Evolutionary conservation across 2,329 filamentous ascomycete genomes (phyloP), one percentile per base, ranked within the genome.

Genomic region (Lachnellula cervina): DNA sequence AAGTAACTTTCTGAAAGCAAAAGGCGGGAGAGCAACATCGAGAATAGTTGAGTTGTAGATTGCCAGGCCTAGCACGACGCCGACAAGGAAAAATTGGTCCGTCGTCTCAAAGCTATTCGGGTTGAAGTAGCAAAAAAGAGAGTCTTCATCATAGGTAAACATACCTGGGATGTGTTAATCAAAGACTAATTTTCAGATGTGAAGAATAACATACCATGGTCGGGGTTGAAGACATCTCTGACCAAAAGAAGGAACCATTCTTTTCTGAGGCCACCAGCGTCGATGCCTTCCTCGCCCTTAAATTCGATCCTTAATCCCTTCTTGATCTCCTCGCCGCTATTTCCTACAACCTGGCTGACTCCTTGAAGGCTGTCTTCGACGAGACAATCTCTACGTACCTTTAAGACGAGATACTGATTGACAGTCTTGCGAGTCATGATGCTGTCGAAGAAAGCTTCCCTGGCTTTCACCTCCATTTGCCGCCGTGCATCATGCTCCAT

Each of bases 41-140:
- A 97, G 77, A 62, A 96, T 96, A 0, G 90, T 96, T 2, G 90
- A 95, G 71, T 97, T 96, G 74, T 96, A 96, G 59, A 97, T 96
- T 14, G 92, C 92, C 56, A 97, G 77, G 0, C 92, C 92, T 53
- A 97, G 80, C 7, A 96, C 80, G 13, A 94, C 89, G 0, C 92
- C 92, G 28, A 97, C 88, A 21, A 96, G 79, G 68, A 94, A 96
- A 71, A 89, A 97, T 62, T 96, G 90, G 67, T 96, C 90, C 0
- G 90, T 92, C 0, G 89, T 92, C 70, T 96, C 92, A 64, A 96
- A 91, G 16, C 89, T 90, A 68, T 87, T 83, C 0, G 91, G 88
- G 68, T 96, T 96, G 75, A 97, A 97, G 71, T 96, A 97, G 73
- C 92, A 96, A 68, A 88, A 90, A 47, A 83, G 82, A 3, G 91